Evolutionary conservation across 306 rosid genomes (phyloP), one percentile per base, ranked within the genome.

Genomic region (Senna siamea): DNA sequence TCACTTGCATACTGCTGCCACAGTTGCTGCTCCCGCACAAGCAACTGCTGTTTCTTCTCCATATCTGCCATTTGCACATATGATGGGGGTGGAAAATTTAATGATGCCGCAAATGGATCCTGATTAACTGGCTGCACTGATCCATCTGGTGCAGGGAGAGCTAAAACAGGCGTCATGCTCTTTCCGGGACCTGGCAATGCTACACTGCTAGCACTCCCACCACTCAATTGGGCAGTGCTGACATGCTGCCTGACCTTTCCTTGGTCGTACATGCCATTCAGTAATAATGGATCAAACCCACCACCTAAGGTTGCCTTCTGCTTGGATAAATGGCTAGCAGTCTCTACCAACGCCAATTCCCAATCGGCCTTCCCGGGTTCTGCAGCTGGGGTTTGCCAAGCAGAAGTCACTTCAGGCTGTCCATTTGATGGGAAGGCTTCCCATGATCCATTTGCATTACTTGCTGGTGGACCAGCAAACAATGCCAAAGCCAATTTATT

Each of bases 81-180:
- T 0, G 98, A 86, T 0, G 98, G 98, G 0, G 98, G 93, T 5
- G 98, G 93, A 72, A 93, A n/a, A 41, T 35, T 72, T 68, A 89
- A 75, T 0, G 98, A 93, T 30, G 98, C 97, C 0, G 93, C 93
- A 11, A 93, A 93, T 0, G 98, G 98, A 14, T 93, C 98, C 80
- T 89, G 92, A 69, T 93, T 93, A 9, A 89, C 85, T 5, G 93
- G 69, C 80, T 84, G 86, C 18, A 93, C 92, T 0, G 97, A 78
- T 63, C 98, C 98, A 66, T 90, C 98, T 6, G 98, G 98, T 2
- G 98, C 98, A 0, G 98, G 98, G 61, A 93, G 97, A 74, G 98
- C 98, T 82, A 93, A 83, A 38, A 93, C 86, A 1, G 90, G 95
- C 6, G 98, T 80, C 11, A 86, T 71, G 20, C 70, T 83, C 81